Evolutionary conservation across 2,329 filamentous ascomycete species (phyloP).

Genomic region (Cucurbitaria berberidis): DNA sequence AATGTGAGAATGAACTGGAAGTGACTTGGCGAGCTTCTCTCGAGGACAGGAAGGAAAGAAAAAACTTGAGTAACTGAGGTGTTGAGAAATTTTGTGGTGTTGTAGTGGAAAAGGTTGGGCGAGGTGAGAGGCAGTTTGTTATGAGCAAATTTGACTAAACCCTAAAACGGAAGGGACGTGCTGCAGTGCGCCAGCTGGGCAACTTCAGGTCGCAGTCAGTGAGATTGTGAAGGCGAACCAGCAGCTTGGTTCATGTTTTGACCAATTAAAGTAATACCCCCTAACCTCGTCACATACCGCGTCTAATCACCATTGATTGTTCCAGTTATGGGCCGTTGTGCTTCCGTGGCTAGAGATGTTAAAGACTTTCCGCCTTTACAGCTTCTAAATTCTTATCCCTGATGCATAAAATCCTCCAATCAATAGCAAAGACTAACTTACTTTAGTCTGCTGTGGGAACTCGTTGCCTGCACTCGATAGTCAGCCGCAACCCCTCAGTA

Average conservation of each 20-base stretch:
- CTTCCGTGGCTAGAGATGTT: no score
- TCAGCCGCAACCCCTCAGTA: no score
- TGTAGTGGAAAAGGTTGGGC: background rate
- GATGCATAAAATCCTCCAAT: no score
- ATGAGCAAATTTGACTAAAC: background rate
- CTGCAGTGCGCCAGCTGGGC: background rate
- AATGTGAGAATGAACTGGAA: background rate
- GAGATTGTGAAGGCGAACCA: background rate
- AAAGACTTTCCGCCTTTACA: no score
- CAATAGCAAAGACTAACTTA: no score
- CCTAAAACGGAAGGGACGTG: background rate
- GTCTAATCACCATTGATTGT: no score
- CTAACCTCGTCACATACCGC: background rate
- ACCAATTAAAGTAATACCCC: background rate
- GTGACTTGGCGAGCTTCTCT: background rate
- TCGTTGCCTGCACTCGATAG: no score
- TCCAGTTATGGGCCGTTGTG: no score
- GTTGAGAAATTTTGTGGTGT: background rate
- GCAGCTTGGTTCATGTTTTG: background rate
- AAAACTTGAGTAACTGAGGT: background rate
- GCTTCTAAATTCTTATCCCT: no score
- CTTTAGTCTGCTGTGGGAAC: no score
- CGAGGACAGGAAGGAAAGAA: background rate
- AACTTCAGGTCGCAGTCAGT: background rate
- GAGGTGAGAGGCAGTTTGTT: constrained; percentile 2